phyloP scores from a whole-genome alignment of 495 filamentous ascomycete species.

The Tuber indicum region DNA sequence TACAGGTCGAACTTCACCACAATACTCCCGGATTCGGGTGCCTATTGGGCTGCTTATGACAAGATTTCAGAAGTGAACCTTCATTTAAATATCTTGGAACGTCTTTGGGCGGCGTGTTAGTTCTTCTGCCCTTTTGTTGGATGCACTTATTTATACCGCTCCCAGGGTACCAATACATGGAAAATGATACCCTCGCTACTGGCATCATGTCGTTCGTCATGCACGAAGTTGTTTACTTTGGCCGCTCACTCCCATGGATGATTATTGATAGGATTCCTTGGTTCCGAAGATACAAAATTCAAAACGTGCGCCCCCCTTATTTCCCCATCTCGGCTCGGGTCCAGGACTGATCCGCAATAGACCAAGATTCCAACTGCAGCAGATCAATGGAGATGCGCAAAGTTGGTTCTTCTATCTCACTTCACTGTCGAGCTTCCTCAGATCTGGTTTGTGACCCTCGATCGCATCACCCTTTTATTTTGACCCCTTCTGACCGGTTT shows the following conservation, averaged over 20 bases:
- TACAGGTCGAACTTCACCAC: conserved; percentile 43
- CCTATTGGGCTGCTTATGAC: conserved; percentile 76
- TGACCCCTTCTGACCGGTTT: neutral
- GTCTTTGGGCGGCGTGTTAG: conserved; percentile 73
- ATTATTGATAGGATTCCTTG: conserved; percentile 80
- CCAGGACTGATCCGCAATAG: conserved; percentile 45
- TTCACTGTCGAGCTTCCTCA: conserved; percentile 97
- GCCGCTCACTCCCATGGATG: conserved; percentile 85
- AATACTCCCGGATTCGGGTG: conserved; percentile 35
- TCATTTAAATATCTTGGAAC: conserved; percentile 74
- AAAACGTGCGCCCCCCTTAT: conserved; percentile 55
- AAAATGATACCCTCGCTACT: conserved; percentile 90
- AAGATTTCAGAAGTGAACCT: conserved; percentile 83
- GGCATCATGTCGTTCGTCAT: conserved; percentile 91
- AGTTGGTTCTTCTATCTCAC: conserved; percentile 81
- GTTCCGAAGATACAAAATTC: conserved; percentile 90
- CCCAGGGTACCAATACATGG: conserved; percentile 89
- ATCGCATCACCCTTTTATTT: neutral
- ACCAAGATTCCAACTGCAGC: conserved; percentile 80
- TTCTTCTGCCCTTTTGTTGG: neutral
- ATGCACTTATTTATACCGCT: neutral
- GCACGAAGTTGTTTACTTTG: conserved; percentile 93
- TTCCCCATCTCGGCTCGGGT: neutral
- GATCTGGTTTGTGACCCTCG: conserved; percentile 58
- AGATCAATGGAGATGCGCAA: conserved; percentile 92